Evolutionary conservation across 768 basidiomycete genomes (phyloP).

Genomic region (Polyporus arcularius): DNA sequence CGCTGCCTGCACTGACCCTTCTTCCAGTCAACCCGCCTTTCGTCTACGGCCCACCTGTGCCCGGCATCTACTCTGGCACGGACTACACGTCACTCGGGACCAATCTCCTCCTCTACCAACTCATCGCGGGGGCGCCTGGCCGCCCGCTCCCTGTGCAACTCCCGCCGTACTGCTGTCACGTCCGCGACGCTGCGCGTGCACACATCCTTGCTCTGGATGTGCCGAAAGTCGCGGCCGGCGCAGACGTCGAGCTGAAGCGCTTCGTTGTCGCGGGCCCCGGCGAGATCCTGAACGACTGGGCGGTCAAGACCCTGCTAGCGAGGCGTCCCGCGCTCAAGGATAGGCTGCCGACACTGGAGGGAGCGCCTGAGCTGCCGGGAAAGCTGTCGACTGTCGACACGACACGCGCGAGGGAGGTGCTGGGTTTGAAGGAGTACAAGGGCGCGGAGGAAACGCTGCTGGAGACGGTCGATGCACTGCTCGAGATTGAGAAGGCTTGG

Average conservation of each 20-base stretch:
- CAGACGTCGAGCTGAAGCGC: conserved; percentile 17
- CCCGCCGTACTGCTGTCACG: conserved; percentile 29
- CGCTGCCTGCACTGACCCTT: background rate
- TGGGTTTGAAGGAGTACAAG: background rate
- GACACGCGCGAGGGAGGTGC: background rate
- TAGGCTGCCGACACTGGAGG: conserved; percentile 19
- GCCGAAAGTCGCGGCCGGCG: background rate
- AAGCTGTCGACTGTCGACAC: background rate
- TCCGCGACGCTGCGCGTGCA: conserved; percentile 33
- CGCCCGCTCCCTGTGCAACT: conserved; percentile 18
- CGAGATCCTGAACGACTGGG: conserved; percentile 27
- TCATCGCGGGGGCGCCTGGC: conserved; percentile 18
- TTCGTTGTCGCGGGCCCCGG: conserved; percentile 24
- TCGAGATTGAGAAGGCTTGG: conserved; percentile 2
- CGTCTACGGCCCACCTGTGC: conserved; percentile 29
- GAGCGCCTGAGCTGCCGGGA: background rate
- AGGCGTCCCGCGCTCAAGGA: conserved; percentile 27
- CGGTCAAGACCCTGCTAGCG: conserved; percentile 20
- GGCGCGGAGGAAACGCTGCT: background rate
- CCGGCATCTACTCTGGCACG: conserved; percentile 20
- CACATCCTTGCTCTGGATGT: conserved; percentile 28
- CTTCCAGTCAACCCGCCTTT: conserved; percentile 32
- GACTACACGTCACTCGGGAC: conserved; percentile 13
- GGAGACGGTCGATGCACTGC: conserved; percentile 1
- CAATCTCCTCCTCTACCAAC: conserved; percentile 26